Base-by-base conservation (phyloP, 2,329 filamentous ascomycete species). In the Aureobasidium sp. region DNA sequence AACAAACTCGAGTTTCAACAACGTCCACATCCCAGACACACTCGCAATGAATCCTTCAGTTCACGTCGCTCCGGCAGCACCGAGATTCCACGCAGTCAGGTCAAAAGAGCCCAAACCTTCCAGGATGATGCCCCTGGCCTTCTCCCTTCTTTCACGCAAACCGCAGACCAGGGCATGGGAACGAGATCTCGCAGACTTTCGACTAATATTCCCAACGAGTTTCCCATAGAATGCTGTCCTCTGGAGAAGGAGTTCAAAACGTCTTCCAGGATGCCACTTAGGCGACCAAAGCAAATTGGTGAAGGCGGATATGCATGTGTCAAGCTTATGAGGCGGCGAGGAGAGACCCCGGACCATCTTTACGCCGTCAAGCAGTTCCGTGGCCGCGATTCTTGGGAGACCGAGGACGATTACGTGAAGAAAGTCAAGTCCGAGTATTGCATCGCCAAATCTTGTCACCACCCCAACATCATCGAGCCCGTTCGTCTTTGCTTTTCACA, bases 371-470 rank as follows among this genome's bases (percentile, higher is more conserved):
- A 96, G 76, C 89, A 94, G 70, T 96, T 95, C 72, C 85, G 90
- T 12, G 82, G 84, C 66, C 88, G 89, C 73, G 85, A 85, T 39
- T 80, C 82, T 37, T 80, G 81, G 44, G 91, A 96, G 71, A 85
- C 82, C 42, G 64, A 64, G 11, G 81, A 85, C 33, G 89, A 94
- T 56, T 95, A 95, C 73, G 83, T 89, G 66, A 87, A 90, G 75
- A 94, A 95, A 78, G 89, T 96, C 77, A 95, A 93, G 74, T 92
- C 89, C 1, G 91, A 96, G 72, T 96, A 86, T 76, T 90, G 86
- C 73, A 91, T 96, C 66, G 89, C 89, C 64, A 92, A 92, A 77
- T 90, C 88, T 66, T 76, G 92, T 64, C 84, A 91, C 68, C 91
- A 96, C 71, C 90, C 91, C 56, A 96, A 96, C 72, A 89, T 96